A percentile compares a stretch with the other conserved stretches of the same genome.
These are phyloP conservation scores for Ballota nigra DNA, from an alignment of 257 asterid genomes.

Conservation along the genomic window DNA sequence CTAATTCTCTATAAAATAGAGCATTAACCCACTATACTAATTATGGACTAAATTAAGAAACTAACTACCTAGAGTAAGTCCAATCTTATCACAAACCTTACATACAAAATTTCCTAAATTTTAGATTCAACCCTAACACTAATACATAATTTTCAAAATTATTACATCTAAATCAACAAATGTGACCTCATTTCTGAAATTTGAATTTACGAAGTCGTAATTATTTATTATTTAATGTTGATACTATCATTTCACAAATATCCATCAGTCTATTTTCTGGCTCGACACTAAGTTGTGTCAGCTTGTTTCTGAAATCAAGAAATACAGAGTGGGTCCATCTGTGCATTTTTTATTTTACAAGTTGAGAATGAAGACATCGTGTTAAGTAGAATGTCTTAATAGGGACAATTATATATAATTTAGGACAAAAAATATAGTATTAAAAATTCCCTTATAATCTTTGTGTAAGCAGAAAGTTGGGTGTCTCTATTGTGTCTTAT, in stretches of 20 bases:
- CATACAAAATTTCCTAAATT: too few relatives aligned
- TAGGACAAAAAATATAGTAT: slow-evolving; percentile 10
- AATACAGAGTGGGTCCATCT: slow-evolving; percentile 32
- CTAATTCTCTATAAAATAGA: too few relatives aligned
- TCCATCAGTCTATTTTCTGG: background rate
- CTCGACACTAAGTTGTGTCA: slow-evolving; percentile 4
- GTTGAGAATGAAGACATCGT: slow-evolving; percentile 68
- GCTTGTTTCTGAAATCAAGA: slow-evolving; percentile 14
- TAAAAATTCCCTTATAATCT: slow-evolving; percentile 20
- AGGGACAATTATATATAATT: slow-evolving; percentile 32
- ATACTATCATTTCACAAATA: background rate
- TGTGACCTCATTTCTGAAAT: slow-evolving; percentile 25
- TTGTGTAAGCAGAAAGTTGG: slow-evolving; percentile 17
- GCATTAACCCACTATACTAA: too few relatives aligned
- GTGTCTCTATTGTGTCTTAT: slow-evolving; percentile 46
- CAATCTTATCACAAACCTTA: too few relatives aligned
- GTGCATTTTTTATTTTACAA: slow-evolving; percentile 22
- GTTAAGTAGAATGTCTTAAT: slow-evolving; percentile 52
- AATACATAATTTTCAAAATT: background rate
- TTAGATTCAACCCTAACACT: background rate
- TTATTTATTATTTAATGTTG: slow-evolving; percentile 7
- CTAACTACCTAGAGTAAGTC: too few relatives aligned
- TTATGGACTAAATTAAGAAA: too few relatives aligned
- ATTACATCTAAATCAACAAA: slow-evolving; percentile 23
- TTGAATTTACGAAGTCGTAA: background rate